phyloP scores from a whole-genome alignment of 306 rosid species.

The Cercis canadensis region DNA sequence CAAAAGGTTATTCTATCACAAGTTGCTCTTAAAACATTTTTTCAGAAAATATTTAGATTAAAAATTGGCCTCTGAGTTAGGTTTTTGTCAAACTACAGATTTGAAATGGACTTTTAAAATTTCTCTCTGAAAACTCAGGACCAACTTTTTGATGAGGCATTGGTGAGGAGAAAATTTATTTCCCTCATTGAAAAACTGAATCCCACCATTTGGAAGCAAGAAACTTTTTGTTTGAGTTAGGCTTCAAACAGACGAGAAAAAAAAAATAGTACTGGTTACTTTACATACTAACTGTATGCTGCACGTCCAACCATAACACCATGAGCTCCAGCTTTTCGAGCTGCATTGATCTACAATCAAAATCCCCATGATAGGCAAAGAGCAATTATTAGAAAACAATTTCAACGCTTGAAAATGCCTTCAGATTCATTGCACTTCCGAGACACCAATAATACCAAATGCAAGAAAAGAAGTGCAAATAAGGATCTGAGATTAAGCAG shows the following conservation, averaged over 20 bases:
- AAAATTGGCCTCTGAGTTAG: slow-evolving; percentile 18
- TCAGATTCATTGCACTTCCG: not conserved
- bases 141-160: not conserved
- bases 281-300: slow-evolving; percentile 76
- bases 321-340: slow-evolving; percentile 86
- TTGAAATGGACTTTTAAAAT: slow-evolving; percentile 5
- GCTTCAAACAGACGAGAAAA: slow-evolving; percentile 13
- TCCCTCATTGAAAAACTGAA: slow-evolving; percentile 19
- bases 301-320: slow-evolving; percentile 99
- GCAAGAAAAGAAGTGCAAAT: not conserved
- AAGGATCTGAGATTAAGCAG: slow-evolving; percentile 13
- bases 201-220: slow-evolving; percentile 13
- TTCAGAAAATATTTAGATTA: slow-evolving; percentile 5
- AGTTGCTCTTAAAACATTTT: slow-evolving; percentile 4
- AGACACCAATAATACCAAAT: slow-evolving; percentile 11
- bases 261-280: slow-evolving; percentile 17
- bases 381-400: not conserved
- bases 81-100: slow-evolving; percentile 21
- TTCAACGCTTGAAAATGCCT: slow-evolving; percentile 23
- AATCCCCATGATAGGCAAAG: slow-evolving; percentile 19
- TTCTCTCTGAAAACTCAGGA: not conserved
- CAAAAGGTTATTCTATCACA: slow-evolving; percentile 1
- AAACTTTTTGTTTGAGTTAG: not conserved
- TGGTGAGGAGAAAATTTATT: not conserved
- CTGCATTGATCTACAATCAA: slow-evolving; percentile 73